These are phyloP conservation scores for Phytopythium oedochilum DNA, from an alignment of 352 stramenopile species.

Conservation along the genomic window DNA sequence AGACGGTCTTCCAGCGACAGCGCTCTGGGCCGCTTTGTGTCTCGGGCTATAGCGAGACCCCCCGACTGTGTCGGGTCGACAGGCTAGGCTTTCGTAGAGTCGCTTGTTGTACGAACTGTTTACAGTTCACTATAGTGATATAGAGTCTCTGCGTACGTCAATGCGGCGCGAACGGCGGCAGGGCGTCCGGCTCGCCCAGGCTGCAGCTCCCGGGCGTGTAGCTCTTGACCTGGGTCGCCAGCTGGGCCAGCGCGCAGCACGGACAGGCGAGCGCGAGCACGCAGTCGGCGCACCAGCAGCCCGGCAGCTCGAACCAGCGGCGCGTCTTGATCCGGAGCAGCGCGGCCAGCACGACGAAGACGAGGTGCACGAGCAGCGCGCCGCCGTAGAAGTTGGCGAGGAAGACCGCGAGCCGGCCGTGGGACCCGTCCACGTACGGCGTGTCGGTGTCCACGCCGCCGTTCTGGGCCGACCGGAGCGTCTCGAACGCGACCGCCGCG, in stretches of 20 bases:
- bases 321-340: constrained; percentile 23
- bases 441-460: neutral
- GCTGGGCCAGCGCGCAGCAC: constrained; percentile 32
- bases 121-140: too few species aligned
- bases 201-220: constrained; percentile 36
- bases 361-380: constrained; percentile 7
- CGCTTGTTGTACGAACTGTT: too few species aligned
- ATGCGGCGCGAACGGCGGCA: constrained; percentile 36
- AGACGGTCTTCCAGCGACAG: too few species aligned
- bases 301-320: constrained; percentile 29
- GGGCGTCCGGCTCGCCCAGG: constrained; percentile 22
- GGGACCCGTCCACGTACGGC: constrained; percentile 2
- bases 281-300: constrained; percentile 19
- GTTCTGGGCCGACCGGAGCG: neutral
- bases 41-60: too few species aligned
- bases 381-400: constrained; percentile 10
- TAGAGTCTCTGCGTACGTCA: too few species aligned
- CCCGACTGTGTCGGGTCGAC: too few species aligned
- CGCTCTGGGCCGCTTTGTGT: too few species aligned
- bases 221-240: constrained; percentile 42
- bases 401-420: constrained; percentile 15
- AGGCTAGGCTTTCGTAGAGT: too few species aligned
- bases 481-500: neutral
- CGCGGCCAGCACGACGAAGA: constrained; percentile 13
- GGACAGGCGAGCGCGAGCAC: constrained; percentile 24